Percentiles rank a stretch among this genome's conserved stretches.
Conservation (phyloP, 2,329 filamentous ascomycete genomes). For the Diaporthe citrichinensis region DNA sequence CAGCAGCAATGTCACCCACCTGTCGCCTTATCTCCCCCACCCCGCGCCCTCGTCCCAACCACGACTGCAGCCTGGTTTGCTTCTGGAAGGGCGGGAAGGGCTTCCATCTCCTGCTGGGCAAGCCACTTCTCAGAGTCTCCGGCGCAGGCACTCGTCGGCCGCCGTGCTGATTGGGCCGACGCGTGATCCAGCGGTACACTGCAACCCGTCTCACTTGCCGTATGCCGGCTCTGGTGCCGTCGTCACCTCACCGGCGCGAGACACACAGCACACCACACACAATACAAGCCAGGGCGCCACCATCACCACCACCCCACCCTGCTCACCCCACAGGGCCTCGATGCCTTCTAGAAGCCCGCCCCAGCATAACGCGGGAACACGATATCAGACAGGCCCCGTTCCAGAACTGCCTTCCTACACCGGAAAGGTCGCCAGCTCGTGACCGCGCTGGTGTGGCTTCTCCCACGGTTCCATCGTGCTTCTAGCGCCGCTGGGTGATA, state of each 20-base stretch:
- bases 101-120: constrained; percentile 28
- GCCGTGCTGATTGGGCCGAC: neutral
- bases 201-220: constrained; percentile 13
- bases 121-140: neutral
- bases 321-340: neutral
- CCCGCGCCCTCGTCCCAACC: neutral
- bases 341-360: constrained; percentile 26
- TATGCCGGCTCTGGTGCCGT: constrained; percentile 32
- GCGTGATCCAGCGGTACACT: neutral
- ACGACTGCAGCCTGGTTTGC: constrained; percentile 7
- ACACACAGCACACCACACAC: neutral
- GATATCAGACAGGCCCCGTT: constrained; percentile 8
- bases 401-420: constrained; percentile 36
- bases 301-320: neutral
- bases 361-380: constrained; percentile 19
- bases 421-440: constrained; percentile 17
- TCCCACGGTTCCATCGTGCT: constrained; percentile 34
- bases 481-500: constrained; percentile 25
- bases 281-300: constrained; percentile 9
- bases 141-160: constrained; percentile 15
- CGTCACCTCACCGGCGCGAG: constrained; percentile 23
- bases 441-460: neutral
- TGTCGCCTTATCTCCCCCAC: constrained; percentile 25
- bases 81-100: constrained; percentile 35
- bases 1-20: constrained; percentile 31